Evolutionary conservation across 768 basidiomycete genomes (phyloP), one percentile per base, ranked within the genome.

Genomic region (Lenzites betulinus): DNA sequence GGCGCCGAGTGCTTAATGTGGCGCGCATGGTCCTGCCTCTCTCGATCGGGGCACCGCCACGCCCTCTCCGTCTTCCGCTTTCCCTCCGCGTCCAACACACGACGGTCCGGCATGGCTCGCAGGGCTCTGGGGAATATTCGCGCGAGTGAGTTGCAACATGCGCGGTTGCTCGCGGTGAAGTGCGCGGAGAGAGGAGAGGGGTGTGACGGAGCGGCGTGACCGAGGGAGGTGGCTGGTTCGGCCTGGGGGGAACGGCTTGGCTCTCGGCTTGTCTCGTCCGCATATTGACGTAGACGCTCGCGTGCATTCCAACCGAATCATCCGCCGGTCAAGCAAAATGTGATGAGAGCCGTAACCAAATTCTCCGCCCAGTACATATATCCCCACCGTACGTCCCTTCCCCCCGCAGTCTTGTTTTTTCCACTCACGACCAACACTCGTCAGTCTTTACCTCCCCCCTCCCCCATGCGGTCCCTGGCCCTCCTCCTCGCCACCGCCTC

Each of bases 381-480:
- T n/a, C n/a, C n/a, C n/a, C n/a, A n/a, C n/a, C n/a, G n/a, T n/a
- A n/a, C 18, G 18, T 4, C 55, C 15, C 36, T 18, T 18, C 18
- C 46, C 36, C 42, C 22, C 35, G 30, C 46, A 39, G 38, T 49
- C 18, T 33, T 47, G 30, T 33, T 33, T 39, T 57, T 48, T 47
- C 44, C 35, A 39, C 44, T 41, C 20, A 56, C 54, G 54, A 56
- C 55, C 36, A 39, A 36, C 55, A 49, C 55, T 49, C 55, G 55
- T 57, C 55, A 57, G 55, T 57, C 55, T 49, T 57, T 57, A 57
- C 53, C 36, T 43, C 55, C 30, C 47, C 43, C 54, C 28, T 26
- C 52, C 30, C 30, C 54, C 41, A 69, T 69, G 68, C 68, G 68
- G 56, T 67, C 64, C 39, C 52, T 66, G 49, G 50, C 61, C n/a